Conservation (phyloP, 441 rosid species). For the Pelargonium australe region DNA sequence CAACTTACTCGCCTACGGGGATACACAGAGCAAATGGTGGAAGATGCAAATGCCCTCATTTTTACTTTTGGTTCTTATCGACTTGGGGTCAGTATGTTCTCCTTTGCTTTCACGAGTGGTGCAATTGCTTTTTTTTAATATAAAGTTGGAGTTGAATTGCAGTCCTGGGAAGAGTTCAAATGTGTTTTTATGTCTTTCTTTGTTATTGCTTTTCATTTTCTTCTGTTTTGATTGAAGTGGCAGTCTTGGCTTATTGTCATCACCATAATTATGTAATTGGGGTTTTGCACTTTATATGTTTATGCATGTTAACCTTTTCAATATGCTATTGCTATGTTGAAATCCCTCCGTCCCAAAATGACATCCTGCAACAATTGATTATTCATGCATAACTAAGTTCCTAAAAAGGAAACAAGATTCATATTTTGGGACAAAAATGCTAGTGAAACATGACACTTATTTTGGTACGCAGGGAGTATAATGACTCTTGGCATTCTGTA, state of each 20-base stretch:
- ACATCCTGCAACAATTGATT: no score
- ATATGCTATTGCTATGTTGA: background rate
- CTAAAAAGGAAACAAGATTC: no score
- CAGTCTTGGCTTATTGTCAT: background rate
- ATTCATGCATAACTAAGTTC: no score
- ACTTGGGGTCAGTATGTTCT: constrained; percentile 53
- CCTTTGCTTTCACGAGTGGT: background rate
- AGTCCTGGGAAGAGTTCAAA: background rate
- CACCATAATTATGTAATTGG: background rate
- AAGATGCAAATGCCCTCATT: constrained; percentile 62
- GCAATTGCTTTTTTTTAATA: background rate
- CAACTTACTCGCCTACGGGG: constrained; percentile 49
- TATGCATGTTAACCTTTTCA: background rate
- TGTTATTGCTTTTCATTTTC: no score
- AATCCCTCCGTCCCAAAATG: no score
- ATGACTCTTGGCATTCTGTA: background rate
- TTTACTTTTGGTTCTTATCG: constrained; percentile 68
- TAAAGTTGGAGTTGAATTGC: background rate
- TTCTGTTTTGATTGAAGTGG: no score
- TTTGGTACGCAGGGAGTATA: no score
- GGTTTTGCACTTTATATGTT: background rate
- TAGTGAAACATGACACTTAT: no score
- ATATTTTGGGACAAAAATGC: no score
- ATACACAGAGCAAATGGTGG: constrained; percentile 62
- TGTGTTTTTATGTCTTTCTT: background rate